Evolutionary conservation across 2,329 filamentous ascomycete species (phyloP), one percentile per base, ranked within the genome.

Genomic region (Mariannaea elegans): DNA sequence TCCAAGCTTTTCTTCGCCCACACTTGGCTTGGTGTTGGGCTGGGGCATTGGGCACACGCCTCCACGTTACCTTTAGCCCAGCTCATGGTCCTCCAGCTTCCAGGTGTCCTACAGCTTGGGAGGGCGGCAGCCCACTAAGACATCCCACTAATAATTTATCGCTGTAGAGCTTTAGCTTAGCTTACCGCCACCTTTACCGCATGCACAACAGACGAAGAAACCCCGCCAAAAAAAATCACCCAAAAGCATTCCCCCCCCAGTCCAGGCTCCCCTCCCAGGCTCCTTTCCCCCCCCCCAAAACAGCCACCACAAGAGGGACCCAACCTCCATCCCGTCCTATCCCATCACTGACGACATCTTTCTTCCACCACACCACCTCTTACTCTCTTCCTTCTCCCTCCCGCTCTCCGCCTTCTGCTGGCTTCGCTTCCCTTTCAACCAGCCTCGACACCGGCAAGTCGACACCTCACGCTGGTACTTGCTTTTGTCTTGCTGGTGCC

Each of bases 281-380:
- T 8, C 41, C 8, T 31, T 18, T 27, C 21, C 18, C 31, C 29
- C 14, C 18, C 23, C 51, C 51, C 32, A 38, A 58, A 46, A 49
- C 52, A 45, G 55, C 51, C 49, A 46, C 63, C 56, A 52, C 52
- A 52, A 57, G 53, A 65, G 56, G 56, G 42, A 54, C 50, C 59
- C 54, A 65, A 61, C 63, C 62, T 67, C 70, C 59, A 65, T 65
- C 65, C 69, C 44, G 41, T 48, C 52, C 44, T 42, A 31, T 42
- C 49, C 42, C 71, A 66, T 72, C 70, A 75, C 74, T 76, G 74
- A 76, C 74, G 74, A 75, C 74, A 75, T 76, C 66, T 67, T 67
- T 69, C 42, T 55, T 44, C 51, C 62, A 68, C 69, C 65, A 71
- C 68, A 67, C 67, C 65, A 68, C 64, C 65, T 61, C 59, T 55